Evolutionary conservation across 73 alveolate species (phyloP).

Genomic region (Paramecium sexaurelia): DNA sequence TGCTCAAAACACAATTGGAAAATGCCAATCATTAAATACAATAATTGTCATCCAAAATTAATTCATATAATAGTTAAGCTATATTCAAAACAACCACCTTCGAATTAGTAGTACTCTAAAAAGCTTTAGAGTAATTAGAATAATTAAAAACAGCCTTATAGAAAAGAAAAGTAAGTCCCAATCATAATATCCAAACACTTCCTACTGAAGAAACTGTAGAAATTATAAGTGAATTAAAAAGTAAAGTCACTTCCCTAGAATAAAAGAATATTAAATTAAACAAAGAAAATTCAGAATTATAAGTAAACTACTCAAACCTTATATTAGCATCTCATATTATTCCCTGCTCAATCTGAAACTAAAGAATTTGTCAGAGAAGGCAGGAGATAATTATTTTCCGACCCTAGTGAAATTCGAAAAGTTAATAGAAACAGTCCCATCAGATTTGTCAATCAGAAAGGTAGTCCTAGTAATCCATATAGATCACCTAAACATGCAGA

Average conservation of each 20-base stretch:
- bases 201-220: not conserved
- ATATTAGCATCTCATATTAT: not conserved
- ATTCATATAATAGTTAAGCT: not conserved
- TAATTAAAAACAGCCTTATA: not conserved
- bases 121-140: not conserved
- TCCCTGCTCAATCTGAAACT: not conserved
- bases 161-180: not conserved
- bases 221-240: not conserved
- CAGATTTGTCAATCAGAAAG: not conserved
- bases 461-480: slow-evolving; percentile 17
- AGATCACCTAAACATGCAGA: not conserved
- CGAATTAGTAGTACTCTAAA: slow-evolving; percentile 14
- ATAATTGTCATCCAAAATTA: not conserved
- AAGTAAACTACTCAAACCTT: not conserved
- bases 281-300: not conserved
- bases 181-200: not conserved
- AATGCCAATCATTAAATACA: not conserved
- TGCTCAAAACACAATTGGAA: not conserved
- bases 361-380: not conserved
- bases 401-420: not conserved
- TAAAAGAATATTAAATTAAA: not conserved
- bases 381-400: not conserved
- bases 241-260: not conserved
- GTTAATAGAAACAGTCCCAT: not conserved
- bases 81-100: not conserved